Evolutionary conservation across 208 protist species (phyloP).

Genomic region (Angomonas ambiguus): DNA sequence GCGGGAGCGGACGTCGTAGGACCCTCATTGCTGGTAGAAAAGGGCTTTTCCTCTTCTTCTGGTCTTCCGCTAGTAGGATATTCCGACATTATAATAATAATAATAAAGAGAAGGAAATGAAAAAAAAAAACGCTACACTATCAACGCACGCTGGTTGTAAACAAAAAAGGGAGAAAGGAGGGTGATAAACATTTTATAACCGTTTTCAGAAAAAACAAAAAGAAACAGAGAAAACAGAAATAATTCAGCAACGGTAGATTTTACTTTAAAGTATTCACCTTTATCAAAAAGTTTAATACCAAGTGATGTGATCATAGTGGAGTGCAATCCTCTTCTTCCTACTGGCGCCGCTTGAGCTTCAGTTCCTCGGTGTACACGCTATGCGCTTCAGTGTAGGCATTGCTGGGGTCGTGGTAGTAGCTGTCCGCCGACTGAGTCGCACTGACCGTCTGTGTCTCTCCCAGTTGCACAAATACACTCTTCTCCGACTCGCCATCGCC

Average conservation of each 20-base stretch:
- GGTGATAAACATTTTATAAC: too few relatives aligned
- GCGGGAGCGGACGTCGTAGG: background rate
- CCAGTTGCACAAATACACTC: conserved; percentile 44
- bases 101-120: background rate
- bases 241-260: too few relatives aligned
- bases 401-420: conserved; percentile 74
- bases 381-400: conserved; percentile 79
- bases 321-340: too few relatives aligned
- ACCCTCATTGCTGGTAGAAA: too few relatives aligned
- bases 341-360: conserved; percentile 40
- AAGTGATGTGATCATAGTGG: too few relatives aligned
- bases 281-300: too few relatives aligned
- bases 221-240: too few relatives aligned
- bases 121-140: background rate
- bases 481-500: background rate
- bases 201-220: too few relatives aligned
- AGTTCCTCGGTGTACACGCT: conserved; percentile 82
- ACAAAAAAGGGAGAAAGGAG: too few relatives aligned
- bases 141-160: too few relatives aligned
- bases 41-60: too few relatives aligned
- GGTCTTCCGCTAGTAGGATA: background rate
- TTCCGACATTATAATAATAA: background rate
- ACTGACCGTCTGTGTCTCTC: conserved; percentile 41
- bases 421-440: conserved; percentile 57
- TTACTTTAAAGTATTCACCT: too few relatives aligned